Evolutionary conservation across 495 filamentous ascomycete genomes (phyloP).

Genomic region (Penicillium antarcticum): DNA sequence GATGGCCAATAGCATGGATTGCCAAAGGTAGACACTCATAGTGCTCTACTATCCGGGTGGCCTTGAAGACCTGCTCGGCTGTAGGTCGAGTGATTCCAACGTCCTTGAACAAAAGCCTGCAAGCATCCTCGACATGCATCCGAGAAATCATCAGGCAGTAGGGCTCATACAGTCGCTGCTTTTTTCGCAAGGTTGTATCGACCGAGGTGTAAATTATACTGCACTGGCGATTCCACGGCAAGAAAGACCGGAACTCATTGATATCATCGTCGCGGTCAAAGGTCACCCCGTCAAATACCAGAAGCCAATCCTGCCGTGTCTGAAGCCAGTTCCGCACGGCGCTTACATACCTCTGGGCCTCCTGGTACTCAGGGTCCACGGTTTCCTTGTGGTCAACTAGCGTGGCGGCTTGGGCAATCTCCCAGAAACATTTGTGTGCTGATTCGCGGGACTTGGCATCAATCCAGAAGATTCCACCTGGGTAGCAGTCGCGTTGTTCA

Average conservation of each 20-base stretch:
- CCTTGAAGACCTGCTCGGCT: slow-evolving; percentile 55
- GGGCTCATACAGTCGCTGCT: slow-evolving; percentile 70
- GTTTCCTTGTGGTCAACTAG: slow-evolving; percentile 44
- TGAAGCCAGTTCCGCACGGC: slow-evolving; percentile 70
- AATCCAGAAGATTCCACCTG: slow-evolving; percentile 79
- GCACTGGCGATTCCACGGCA: slow-evolving; percentile 66
- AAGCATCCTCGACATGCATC: slow-evolving; percentile 56
- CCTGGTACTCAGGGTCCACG: slow-evolving; percentile 32
- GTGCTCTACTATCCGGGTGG: slow-evolving; percentile 62
- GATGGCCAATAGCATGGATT: slow-evolving; percentile 74
- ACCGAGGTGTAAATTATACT: slow-evolving; percentile 78
- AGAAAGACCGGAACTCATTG: slow-evolving; percentile 58
- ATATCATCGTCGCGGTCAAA: slow-evolving; percentile 59
- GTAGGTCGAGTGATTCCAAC: slow-evolving; percentile 49
- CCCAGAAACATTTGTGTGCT: slow-evolving; percentile 66
- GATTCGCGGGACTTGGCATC: slow-evolving; percentile 63
- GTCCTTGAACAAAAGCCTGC: slow-evolving; percentile 57
- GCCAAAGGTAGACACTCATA: slow-evolving; percentile 73
- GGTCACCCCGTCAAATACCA: slow-evolving; percentile 72
- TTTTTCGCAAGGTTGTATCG: slow-evolving; percentile 61
- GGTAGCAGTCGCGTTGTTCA: slow-evolving; percentile 59
- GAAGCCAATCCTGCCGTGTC: slow-evolving; percentile 65
- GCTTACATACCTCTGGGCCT: slow-evolving; percentile 53
- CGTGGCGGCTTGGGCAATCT: slow-evolving; percentile 65
- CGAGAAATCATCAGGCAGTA: slow-evolving; percentile 62